Conservation (phyloP, 495 filamentous ascomycete species). For the Trichoderma parareesei region DNA sequence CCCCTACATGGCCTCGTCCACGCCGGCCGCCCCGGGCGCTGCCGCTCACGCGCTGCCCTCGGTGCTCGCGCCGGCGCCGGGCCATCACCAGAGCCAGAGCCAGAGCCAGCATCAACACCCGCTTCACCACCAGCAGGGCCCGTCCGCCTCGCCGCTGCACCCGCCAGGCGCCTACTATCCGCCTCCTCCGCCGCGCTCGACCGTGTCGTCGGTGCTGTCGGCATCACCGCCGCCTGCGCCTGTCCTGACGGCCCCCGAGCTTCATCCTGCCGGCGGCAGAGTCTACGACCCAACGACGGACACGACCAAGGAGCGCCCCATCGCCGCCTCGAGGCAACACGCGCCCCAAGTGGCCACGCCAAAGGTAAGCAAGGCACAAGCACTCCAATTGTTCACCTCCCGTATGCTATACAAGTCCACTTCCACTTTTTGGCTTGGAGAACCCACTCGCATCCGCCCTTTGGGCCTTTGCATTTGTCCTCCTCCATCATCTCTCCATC, state of each 20-base stretch:
- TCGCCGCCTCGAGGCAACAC: conserved; percentile 30
- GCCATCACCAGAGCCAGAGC: conserved; percentile 6
- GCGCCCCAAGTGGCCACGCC: conserved; percentile 27
- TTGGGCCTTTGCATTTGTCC: conserved; percentile 11
- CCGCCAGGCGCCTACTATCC: conserved; percentile 14
- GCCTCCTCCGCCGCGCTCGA: conserved; percentile 16
- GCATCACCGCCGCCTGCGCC: conserved; percentile 7
- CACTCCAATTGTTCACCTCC: neutral
- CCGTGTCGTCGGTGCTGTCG: neutral
- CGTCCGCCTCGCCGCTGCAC: conserved; percentile 13
- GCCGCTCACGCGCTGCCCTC: conserved; percentile 6
- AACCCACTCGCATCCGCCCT: conserved; percentile 14
- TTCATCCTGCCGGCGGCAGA: conserved; percentile 26
- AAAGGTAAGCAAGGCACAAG: conserved; percentile 26
- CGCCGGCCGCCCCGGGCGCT: neutral
- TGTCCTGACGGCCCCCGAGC: conserved; percentile 25
- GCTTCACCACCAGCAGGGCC: neutral
- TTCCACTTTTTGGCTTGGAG: conserved; percentile 11
- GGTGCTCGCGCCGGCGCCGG: neutral
- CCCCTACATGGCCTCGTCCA: conserved; percentile 10
- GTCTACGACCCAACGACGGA: conserved; percentile 53
- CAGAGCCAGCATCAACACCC: neutral
- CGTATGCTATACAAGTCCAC: conserved; percentile 5
- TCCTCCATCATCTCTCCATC: neutral
- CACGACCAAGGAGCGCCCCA: conserved; percentile 38